Conservation (phyloP, 495 filamentous ascomycete species). For the Terfezia claveryi region DNA sequence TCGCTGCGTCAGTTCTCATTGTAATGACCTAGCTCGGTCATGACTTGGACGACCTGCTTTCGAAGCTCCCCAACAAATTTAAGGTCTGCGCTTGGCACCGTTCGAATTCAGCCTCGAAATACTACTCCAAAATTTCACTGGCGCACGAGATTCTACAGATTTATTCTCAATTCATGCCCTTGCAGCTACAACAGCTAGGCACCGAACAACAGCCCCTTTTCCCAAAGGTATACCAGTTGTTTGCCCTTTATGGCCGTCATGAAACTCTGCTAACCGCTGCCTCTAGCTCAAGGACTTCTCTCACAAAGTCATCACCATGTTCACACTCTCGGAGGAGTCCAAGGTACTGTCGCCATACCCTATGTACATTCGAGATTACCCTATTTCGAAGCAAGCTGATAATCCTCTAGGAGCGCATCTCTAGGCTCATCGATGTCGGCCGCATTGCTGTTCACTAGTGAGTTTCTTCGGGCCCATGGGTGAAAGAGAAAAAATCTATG, state of each 20-base stretch:
- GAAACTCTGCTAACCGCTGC: neutral
- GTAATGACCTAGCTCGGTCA: no score
- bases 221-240: neutral
- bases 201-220: neutral
- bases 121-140: no score
- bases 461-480: conserved; percentile 6
- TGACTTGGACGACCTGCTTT: no score
- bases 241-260: no score
- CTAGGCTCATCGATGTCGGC: conserved; percentile 81
- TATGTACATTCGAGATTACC: neutral
- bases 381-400: conserved; percentile 1
- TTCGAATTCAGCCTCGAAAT: no score
- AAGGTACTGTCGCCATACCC: conserved; percentile 38
- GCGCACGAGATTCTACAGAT: no score
- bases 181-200: neutral
- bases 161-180: neutral
- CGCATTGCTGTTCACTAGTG: conserved; percentile 96
- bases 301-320: neutral
- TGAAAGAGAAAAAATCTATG: neutral
- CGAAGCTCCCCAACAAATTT: no score
- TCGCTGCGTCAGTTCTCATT: no score
- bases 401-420: conserved; percentile 64
- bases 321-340: conserved; percentile 68
- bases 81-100: no score
- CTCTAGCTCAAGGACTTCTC: neutral